Evolutionary conservation across 2,329 filamentous ascomycete genomes (phyloP), one percentile per base, ranked within the genome.

Genomic region (Hypoxylon sp.): DNA sequence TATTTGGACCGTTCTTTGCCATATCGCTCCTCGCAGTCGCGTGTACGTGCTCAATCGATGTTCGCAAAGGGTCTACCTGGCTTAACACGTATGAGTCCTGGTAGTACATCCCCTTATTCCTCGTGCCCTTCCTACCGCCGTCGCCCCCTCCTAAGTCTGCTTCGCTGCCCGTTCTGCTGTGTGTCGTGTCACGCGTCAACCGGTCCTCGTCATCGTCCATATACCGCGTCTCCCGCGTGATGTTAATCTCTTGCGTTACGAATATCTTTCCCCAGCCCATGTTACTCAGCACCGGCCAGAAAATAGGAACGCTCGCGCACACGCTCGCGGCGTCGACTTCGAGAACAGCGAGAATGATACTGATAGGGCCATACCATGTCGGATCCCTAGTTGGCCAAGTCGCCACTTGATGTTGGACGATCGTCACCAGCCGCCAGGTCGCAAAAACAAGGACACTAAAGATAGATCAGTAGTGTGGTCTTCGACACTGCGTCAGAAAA

Each of bases 331-430:
- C 66, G 53, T 75, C 73, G 8, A 77, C 67, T 53, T 77, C 75
- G 31, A 76, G 71, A 8, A 75, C 70, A 2, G 73, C 73, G 2
- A 77, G 66, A 13, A 77, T 20, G 49, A 76, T 73, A 25, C 61
- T 75, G 59, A 76, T 75, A 2, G 75, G 72, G 3, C 72, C 77
- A 61, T 80, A 79, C 77, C 77, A 80, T 27, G 77, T 77, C 50
- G 77, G 77, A 56, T 80, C 79, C 57, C 77, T 73, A 0, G 75
- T 79, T 5, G 78, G 79, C 54, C 70, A 74, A 0, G 77, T 78
- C 2, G 74, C 75, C 10, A 75, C 76, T 54, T 72, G 68, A 63
- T 79, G 75, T 22, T 77, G 66, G 20, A 79, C 56, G 22, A 79
- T 75, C 20, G 75, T 76, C 5, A 72, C 60, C 11, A 80, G 71